These are phyloP conservation scores for Balakata baccata DNA, from an alignment of 345 rosid species.

Conservation along the genomic window DNA sequence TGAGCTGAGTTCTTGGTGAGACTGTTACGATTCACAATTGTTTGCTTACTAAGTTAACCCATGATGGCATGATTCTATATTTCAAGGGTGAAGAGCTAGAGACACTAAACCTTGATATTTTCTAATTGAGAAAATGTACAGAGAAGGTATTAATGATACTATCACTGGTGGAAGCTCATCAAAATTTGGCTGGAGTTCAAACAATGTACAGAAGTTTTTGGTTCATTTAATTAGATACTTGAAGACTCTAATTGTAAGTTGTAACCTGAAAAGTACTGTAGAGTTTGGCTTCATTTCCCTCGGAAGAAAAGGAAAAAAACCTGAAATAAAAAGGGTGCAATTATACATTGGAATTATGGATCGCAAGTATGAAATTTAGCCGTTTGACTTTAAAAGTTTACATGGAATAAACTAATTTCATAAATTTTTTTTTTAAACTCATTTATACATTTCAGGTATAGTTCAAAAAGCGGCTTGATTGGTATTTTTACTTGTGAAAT, in stretches of 20 bases:
- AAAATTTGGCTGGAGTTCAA: not conserved
- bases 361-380: too few species aligned
- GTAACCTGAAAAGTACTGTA: not conserved
- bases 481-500: too few species aligned
- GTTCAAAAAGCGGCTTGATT: too few species aligned
- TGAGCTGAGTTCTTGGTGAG: conserved; percentile 13
- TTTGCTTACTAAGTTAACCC: too few species aligned
- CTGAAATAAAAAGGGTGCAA: too few species aligned
- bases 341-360: too few species aligned
- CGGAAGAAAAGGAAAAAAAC: too few species aligned
- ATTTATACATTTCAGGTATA: too few species aligned
- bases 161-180: not conserved
- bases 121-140: conserved; percentile 24
- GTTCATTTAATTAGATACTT: not conserved
- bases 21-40: not conserved
- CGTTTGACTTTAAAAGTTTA: too few species aligned
- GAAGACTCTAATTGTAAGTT: not conserved
- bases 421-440: too few species aligned
- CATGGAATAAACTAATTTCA: too few species aligned
- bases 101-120: conserved; percentile 8
- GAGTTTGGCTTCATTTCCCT: too few species aligned
- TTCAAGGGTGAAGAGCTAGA: conserved; percentile 15
- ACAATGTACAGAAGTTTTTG: conserved; percentile 3
- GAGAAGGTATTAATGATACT: conserved; percentile 8
- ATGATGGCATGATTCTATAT: not conserved